Evolutionary conservation across 345 rosid genomes (phyloP), one percentile per base, ranked within the genome.

Genomic region (Cochlearia excelsa): DNA sequence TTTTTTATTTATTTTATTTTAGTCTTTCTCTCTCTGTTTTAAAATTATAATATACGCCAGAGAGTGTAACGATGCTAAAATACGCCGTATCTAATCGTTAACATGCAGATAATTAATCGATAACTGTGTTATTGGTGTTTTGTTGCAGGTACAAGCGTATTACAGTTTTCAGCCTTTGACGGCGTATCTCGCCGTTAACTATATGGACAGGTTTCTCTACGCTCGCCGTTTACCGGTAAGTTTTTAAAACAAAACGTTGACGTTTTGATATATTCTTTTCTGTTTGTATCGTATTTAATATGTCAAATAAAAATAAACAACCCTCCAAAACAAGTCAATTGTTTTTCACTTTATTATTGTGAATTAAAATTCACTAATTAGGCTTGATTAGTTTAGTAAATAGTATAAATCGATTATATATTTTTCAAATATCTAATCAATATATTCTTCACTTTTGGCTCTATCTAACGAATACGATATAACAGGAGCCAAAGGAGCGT

Each of bases 171-270:
- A 70, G 75, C 95, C 97, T 26, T 54, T 93, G 41, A 93, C 99
- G 86, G 97, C 93, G 70, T 89, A 89, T 69, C 91, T 93, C 66
- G 72, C 99, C 82, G 89, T 93, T 64, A 93, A 93, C 81, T 93
- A 93, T 76, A 55, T 93, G 74, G 99, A 93, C 50, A 91, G 99
- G 54, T 93, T 86, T 77, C 77, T 93, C 0, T 79, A 77, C 55
- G 81, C 86, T 67, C 88, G 81, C 54, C 75, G 75, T 1, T 64
- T 87, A 78, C 94, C 85, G 87, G 99, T 93, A 76, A 78, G 78
- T 11, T 41, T 0, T 6, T 33, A 33, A 33, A 33, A 33, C 35
- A 31, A 51, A 51, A 45, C 44, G 74, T 70, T 48, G 63, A 70
- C 45, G 65, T 67, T 29, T 33, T 33, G 5, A 33, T 33, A 33